phyloP scores from a whole-genome alignment of 352 stramenopile genomes.

The Phytophthora pseudosyringae region DNA sequence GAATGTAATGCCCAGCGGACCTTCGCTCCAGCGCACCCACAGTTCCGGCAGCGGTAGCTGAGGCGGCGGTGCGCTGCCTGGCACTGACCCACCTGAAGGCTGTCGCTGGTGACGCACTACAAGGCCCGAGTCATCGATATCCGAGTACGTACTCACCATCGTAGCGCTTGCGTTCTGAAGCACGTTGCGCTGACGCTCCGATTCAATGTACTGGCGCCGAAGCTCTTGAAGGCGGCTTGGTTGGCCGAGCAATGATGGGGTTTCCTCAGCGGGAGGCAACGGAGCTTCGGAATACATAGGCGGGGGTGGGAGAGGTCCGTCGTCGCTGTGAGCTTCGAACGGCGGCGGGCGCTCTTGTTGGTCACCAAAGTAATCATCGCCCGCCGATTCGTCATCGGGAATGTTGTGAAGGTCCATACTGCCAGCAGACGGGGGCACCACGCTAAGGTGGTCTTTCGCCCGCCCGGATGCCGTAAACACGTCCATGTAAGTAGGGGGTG shows the following conservation, averaged over 20 bases:
- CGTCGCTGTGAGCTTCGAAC: conserved; percentile 34
- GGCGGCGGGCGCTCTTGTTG: conserved; percentile 33
- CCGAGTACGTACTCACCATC: conserved; percentile 67
- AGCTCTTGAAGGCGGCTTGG: conserved; percentile 57
- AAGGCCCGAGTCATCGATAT: conserved; percentile 73
- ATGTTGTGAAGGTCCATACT: conserved; percentile 36
- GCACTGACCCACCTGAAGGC: conserved; percentile 8
- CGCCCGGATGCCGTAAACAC: conserved; percentile 56
- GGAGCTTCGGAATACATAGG: conserved; percentile 21
- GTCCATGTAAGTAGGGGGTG: conserved; percentile 61
- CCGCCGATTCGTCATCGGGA: conserved; percentile 30
- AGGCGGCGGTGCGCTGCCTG: conserved; percentile 7
- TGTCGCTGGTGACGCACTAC: conserved; percentile 46
- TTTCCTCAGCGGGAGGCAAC: conserved; percentile 23
- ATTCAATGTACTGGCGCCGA: conserved; percentile 75
- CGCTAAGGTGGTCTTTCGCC: conserved; percentile 24
- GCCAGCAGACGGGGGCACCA: conserved; percentile 24
- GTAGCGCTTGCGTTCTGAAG: conserved; percentile 35
- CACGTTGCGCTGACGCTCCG: conserved; percentile 64
- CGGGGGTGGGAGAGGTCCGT: conserved; percentile 21
- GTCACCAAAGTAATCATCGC: conserved; percentile 26
- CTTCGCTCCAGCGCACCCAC: conserved; percentile 77
- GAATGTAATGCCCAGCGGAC: conserved; percentile 81
- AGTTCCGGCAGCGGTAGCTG: conserved; percentile 61
- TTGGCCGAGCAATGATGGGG: conserved; percentile 25